Evolutionary conservation across 768 basidiomycete species (phyloP), one percentile per base, ranked within the genome.

Genomic region (Mycena amicta): DNA sequence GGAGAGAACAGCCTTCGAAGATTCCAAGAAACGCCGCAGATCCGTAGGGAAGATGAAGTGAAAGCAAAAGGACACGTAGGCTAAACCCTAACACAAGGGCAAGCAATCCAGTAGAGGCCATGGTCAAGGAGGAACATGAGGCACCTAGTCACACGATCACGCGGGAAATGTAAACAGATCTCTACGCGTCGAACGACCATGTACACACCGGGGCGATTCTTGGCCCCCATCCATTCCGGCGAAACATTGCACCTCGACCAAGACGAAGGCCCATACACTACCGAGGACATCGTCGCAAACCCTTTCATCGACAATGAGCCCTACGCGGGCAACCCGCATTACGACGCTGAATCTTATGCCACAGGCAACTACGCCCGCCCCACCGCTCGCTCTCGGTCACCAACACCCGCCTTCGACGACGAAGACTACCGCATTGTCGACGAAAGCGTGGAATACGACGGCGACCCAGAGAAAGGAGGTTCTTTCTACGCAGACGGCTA

Each of bases 361-460:
- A 87, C 88, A 0, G 88, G 86, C 5, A 78, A 79, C 55, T 74
- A 79, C 43, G 6, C 43, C 43, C 62, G 74, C 83, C 63, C 74
- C 71, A 5, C 43, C 13, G 43, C 87, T 28, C 83, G 87, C 49
- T 91, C 89, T 20, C 84, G 89, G 23, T 92, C 90, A 2, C 88
- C 90, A 0, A 91, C 90, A 3, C 89, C 90, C 11, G 84, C 85
- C 8, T 80, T 81, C 3, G 88, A 89, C 51, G 88, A 90, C 61
- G 88, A 86, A 64, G 90, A 89, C 60, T 79, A 77, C 57, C 76
- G 87, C 20, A 79, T 82, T 4, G 83, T 77, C 8, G 75, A 85
- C 60, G 81, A 80, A 45, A 81, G 83, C 52, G 70, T 83, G 16
- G 84, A 88, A 63, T 81, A 85, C 62, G 83, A 79, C 2, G 81